phyloP scores from a whole-genome alignment of 73 alveolate genomes.

The Paramecium caudatum region DNA sequence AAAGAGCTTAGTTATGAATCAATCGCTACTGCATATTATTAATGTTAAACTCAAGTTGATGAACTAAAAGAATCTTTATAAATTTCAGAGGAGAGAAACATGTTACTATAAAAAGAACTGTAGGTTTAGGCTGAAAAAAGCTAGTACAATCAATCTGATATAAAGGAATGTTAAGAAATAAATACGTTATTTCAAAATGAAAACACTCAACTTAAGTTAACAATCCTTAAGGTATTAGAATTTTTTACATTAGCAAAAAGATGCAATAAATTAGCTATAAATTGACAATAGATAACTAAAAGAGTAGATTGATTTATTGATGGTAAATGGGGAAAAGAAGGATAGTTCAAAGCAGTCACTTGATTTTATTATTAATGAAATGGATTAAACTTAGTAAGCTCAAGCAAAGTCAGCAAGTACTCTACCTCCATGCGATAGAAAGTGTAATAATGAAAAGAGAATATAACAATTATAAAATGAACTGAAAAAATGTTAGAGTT shows the following conservation, averaged over 20 bases:
- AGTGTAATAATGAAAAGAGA: not conserved
- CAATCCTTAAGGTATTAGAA: not conserved
- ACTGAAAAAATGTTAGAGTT: not conserved
- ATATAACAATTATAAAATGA: not conserved
- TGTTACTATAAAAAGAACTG: not conserved
- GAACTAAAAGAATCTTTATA: not conserved
- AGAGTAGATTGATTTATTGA: not conserved
- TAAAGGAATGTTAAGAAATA: slow-evolving; percentile 3
- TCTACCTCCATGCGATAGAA: not conserved
- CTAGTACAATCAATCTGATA: not conserved
- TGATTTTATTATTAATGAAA: not conserved
- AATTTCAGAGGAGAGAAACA: not conserved
- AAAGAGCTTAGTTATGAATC: slow-evolving; percentile 24
- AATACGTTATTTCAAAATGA: slow-evolving; percentile 52
- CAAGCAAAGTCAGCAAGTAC: not conserved
- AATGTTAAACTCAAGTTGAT: not conserved
- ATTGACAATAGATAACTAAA: not conserved
- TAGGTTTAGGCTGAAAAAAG: not conserved
- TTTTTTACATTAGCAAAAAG: not conserved
- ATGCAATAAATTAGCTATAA: not conserved
- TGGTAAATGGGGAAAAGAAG: not conserved
- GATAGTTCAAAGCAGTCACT: not conserved
- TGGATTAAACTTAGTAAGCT: not conserved
- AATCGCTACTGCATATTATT: not conserved
- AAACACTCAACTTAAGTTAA: not conserved